These are phyloP conservation scores for Pythium chondricola DNA, from an alignment of 352 stramenopile species.

Conservation along the genomic window DNA sequence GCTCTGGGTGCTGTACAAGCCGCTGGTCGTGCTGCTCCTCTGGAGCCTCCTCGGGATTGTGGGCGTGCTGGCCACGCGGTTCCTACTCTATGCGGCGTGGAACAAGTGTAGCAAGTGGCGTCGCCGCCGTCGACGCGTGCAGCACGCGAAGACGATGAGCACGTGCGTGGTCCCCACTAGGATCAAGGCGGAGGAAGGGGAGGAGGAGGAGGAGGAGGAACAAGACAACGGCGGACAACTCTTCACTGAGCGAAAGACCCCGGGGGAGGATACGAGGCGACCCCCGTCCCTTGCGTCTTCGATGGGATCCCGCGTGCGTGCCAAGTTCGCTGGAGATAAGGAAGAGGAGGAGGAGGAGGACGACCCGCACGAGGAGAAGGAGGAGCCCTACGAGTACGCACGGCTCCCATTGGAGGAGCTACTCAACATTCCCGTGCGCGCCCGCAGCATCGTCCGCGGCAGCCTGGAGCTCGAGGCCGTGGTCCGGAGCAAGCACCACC, in stretches of 20 bases:
- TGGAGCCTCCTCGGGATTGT: constrained; percentile 6
- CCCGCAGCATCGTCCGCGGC: constrained; percentile 32
- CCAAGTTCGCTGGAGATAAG: neutral
- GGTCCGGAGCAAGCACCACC: neutral
- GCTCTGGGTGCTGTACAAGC: constrained; percentile 7
- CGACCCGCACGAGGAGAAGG: neutral
- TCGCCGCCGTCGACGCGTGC: neutral
- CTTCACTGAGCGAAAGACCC: neutral
- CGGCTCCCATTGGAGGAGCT: constrained; percentile 43
- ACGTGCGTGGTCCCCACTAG: neutral
- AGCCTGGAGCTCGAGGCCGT: constrained; percentile 15
- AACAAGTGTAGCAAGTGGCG: neutral
- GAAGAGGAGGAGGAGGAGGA: neutral
- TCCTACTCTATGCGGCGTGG: neutral
- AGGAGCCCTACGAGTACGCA: constrained; percentile 21
- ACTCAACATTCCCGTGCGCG: constrained; percentile 38
- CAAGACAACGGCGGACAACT: neutral
- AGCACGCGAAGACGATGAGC: neutral
- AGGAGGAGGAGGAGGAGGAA: neutral
- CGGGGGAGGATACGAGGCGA: neutral
- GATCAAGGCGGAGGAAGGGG: neutral
- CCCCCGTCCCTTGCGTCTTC: too few species aligned
- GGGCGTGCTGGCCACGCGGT: neutral
- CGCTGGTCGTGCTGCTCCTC: constrained; percentile 4
- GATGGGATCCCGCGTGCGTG: neutral